Evolutionary conservation across 352 stramenopile genomes (phyloP), one percentile per base, ranked within the genome.

Genomic region (Pythium apleroticum): DNA sequence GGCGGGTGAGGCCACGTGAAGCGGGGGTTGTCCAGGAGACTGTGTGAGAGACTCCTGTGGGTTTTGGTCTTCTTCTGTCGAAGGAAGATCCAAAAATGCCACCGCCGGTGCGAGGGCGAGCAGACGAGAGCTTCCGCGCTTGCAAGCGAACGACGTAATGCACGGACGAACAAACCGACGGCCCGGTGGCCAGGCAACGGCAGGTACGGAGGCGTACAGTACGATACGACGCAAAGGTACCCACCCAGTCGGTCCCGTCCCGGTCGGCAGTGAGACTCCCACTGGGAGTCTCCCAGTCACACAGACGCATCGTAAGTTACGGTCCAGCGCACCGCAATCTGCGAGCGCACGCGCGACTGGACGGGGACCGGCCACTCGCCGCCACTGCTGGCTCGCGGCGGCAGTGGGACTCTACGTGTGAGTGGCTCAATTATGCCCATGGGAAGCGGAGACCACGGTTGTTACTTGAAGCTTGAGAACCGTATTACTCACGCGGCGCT

Each of bases 71-170:
- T 50, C 19, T 50, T 12, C 43, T 50, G 1, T 50, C 43, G 43
- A 50, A 61, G 55, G 55, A 49, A 49, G 25, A 35, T 61, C 41
- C 35, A 31, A 22, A 33, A 60, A 41, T 52, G 39, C 25, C 55
- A 17, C 11, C 8, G 37, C 2, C 17, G 4, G 19, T n/a, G n/a
- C n/a, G n/a, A 22, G 12, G 17, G 39, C 41, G 19, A 49, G 41
- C 41, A 49, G 41, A 49, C 41, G 41, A 49, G 12, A 17, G 4
- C 15, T 41, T 19, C 35, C 35, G 19, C 35, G 35, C 9, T 19
- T 41, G 35, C 35, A 41, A 41, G 35, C 35, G 35, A 41, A 41
- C 35, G 35, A 41, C 14, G 11, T 4, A 41, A 41, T 41, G 35
- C 30, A 33, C 30, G 30, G 30, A 33, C 30, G 35, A 41, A 33